Percentiles rank a stretch among this genome's conserved stretches.
Evolutionary conservation across 371 early-diverging fungal species (phyloP).

Genomic region (Rhizopus arrhizus): DNA sequence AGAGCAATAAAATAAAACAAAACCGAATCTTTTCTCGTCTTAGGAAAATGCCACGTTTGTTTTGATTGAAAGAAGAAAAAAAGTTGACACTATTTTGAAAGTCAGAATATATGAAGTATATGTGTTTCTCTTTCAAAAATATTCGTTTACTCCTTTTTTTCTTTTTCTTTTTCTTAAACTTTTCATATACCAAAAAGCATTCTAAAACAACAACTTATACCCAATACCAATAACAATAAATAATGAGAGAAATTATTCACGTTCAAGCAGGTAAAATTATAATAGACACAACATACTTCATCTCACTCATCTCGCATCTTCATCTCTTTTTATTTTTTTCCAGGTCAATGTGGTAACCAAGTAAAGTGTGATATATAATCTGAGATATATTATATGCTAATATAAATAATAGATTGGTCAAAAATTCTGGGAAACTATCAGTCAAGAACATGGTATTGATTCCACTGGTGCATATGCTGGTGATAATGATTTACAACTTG

Average conservation of each 20-base stretch:
- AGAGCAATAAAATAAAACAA: no score
- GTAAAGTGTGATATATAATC: constrained; percentile 36
- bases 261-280: constrained; percentile 88
- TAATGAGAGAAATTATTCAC: constrained; percentile 99
- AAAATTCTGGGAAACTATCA: constrained; percentile 94
- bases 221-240: not conserved
- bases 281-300: not conserved
- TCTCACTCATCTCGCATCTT: not conserved
- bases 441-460: constrained; percentile 90
- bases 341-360: constrained; percentile 89
- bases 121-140: not conserved
- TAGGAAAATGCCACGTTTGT: not conserved
- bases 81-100: not conserved
- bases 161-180: not conserved
- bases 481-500: constrained; percentile 85
- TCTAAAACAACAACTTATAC: not conserved
- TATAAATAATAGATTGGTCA: constrained; percentile 64
- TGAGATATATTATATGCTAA: not conserved
- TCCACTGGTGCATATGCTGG: constrained; percentile 77
- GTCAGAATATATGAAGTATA: not conserved
- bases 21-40: not conserved
- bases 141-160: not conserved
- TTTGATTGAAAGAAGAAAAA: not conserved
- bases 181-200: constrained; percentile 3
- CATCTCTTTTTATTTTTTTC: constrained; percentile 2